Conservation (phyloP, 1,139 yeast species). For the Suhomyces ambrosiae region DNA sequence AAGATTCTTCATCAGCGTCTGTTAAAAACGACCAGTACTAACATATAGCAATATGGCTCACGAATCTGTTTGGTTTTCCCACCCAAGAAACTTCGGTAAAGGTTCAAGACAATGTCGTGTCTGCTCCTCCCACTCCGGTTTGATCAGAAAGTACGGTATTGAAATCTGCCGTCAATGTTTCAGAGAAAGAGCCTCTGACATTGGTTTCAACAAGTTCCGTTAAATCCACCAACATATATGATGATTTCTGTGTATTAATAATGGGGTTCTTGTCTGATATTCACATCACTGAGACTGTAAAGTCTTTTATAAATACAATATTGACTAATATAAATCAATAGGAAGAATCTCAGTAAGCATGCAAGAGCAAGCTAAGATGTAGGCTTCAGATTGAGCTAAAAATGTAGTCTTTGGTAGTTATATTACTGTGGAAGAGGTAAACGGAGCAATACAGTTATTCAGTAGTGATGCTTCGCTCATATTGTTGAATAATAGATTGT, state of each 20-base stretch:
- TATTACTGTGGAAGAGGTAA: too few relatives aligned
- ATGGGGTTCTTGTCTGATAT: constrained; percentile 13
- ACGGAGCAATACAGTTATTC: too few relatives aligned
- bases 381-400: too few relatives aligned
- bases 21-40: constrained; percentile 14
- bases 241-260: constrained; percentile 13
- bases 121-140: constrained; percentile 98
- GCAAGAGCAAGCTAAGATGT: too few relatives aligned
- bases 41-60: constrained; percentile 83
- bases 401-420: too few relatives aligned
- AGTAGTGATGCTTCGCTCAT: too few relatives aligned
- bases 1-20: background rate
- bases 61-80: constrained; percentile 99
- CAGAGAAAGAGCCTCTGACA: constrained; percentile 99
- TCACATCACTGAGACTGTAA: constrained; percentile 8
- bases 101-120: constrained; percentile 99
- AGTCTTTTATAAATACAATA: constrained; percentile 9
- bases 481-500: too few relatives aligned
- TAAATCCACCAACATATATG: constrained; percentile 42
- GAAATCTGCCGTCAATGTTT: constrained; percentile 99
- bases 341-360: background rate
- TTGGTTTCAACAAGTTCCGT: constrained; percentile 99
- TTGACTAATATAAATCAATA: constrained; percentile 13
- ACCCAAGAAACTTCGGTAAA: constrained; percentile 99
- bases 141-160: constrained; percentile 99